A percentile compares a stretch with the other conserved stretches of the same genome.
These are phyloP conservation scores for Blastocystis sp. DNA, from an alignment of 352 stramenopile genomes.

Conservation along the genomic window DNA sequence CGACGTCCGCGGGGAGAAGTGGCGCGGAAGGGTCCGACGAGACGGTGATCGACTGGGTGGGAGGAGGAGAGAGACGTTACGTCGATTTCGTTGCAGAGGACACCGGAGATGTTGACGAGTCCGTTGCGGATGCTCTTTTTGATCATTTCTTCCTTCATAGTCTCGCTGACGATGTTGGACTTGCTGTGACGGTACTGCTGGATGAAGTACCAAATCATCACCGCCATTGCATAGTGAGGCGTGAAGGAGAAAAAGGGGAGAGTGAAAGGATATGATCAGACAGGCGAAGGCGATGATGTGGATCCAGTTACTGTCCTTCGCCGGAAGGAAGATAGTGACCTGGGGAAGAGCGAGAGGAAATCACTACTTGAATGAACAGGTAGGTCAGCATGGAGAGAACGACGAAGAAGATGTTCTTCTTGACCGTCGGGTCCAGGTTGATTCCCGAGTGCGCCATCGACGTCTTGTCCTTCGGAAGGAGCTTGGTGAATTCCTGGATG, in stretches of 20 bases:
- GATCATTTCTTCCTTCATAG: slow-evolving; percentile 61
- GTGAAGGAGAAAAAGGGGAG: background rate
- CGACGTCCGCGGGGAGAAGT: slow-evolving; percentile 53
- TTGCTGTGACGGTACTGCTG: slow-evolving; percentile 12
- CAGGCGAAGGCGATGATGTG: background rate
- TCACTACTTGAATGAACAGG: slow-evolving; percentile 63
- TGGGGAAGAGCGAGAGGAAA: background rate
- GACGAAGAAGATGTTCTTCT: slow-evolving; percentile 77
- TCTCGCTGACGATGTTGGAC: background rate
- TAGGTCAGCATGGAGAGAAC: slow-evolving; percentile 82
- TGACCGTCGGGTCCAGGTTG: slow-evolving; percentile 74
- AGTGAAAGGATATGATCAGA: background rate
- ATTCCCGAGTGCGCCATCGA: slow-evolving; percentile 67
- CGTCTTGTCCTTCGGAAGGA: slow-evolving; percentile 63
- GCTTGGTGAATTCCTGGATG: slow-evolving; percentile 57
- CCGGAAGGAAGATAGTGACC: background rate
- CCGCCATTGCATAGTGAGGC: background rate
- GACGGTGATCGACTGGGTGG: slow-evolving; percentile 16
- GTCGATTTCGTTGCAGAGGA: slow-evolving; percentile 62
- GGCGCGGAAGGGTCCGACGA: background rate
- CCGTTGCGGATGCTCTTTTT: slow-evolving; percentile 65
- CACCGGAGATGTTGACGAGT: slow-evolving; percentile 64
- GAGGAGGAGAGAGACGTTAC: background rate
- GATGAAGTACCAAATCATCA: slow-evolving; percentile 50
- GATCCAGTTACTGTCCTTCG: background rate